Evolutionary conservation across 352 stramenopile species (phyloP).

Genomic region (Blastocystis hominis): DNA sequence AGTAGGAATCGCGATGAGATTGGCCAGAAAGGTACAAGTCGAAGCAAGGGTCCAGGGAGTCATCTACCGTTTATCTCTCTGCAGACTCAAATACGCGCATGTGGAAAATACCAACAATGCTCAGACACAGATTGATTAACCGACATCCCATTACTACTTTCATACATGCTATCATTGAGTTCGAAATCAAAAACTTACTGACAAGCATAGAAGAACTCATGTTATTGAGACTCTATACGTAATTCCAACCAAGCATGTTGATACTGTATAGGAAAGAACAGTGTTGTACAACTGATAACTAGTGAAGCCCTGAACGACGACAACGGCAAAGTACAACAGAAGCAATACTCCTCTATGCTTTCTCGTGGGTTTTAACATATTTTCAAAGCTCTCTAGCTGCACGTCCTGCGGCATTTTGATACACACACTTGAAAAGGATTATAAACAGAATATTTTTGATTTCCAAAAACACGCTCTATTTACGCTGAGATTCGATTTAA

Average conservation of each 20-base stretch:
- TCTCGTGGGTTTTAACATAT: slow-evolving; percentile 41
- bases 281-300: not conserved
- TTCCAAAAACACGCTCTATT: not conserved
- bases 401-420: not conserved
- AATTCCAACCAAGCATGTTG: too few species aligned
- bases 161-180: not conserved
- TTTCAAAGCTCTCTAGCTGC: slow-evolving; percentile 6
- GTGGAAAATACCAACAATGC: slow-evolving; percentile 26
- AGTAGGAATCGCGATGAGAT: not conserved
- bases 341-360: slow-evolving; percentile 26
- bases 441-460: too few species aligned
- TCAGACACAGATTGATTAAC: not conserved
- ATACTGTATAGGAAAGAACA: not conserved
- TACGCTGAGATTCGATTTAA: not conserved
- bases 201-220: not conserved
- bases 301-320: not conserved
- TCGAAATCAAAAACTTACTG: not conserved
- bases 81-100: not conserved
- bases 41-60: slow-evolving; percentile 44
- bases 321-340: not conserved
- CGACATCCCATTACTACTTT: not conserved
- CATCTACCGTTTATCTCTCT: not conserved
- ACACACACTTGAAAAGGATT: too few species aligned
- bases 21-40: slow-evolving; percentile 18
- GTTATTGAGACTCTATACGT: too few species aligned